phyloP scores from a whole-genome alignment of 768 basidiomycete species.

The Amanita rimosa region DNA sequence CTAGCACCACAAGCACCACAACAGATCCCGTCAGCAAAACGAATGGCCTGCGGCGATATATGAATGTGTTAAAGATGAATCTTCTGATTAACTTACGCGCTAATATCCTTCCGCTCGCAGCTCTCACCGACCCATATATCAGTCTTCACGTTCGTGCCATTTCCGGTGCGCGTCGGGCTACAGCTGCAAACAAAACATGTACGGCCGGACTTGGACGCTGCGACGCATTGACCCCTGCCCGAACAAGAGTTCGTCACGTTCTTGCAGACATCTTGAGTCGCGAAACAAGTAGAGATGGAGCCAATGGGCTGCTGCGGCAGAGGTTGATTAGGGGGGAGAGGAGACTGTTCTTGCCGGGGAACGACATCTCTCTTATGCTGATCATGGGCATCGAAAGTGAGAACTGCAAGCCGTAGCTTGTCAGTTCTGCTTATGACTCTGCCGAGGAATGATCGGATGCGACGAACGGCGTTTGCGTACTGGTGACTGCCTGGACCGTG shows the following conservation, averaged over 20 bases:
- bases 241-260: slow-evolving; percentile 60
- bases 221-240: slow-evolving; percentile 56
- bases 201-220: slow-evolving; percentile 46
- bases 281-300: slow-evolving; percentile 52
- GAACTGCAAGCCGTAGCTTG: slow-evolving; percentile 36
- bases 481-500: slow-evolving; percentile 43
- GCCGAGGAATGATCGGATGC: slow-evolving; percentile 38
- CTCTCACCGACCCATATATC: slow-evolving; percentile 64
- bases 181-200: slow-evolving; percentile 48
- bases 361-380: slow-evolving; percentile 25
- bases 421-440: slow-evolving; percentile 24
- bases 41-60: slow-evolving; percentile 42
- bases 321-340: slow-evolving; percentile 29
- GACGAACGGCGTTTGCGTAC: slow-evolving; percentile 33
- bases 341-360: slow-evolving; percentile 33
- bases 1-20: slow-evolving; percentile 50
- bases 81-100: slow-evolving; percentile 39
- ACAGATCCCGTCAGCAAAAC: slow-evolving; percentile 62
- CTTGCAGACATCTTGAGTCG: slow-evolving; percentile 39
- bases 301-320: slow-evolving; percentile 43
- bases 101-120: slow-evolving; percentile 74
- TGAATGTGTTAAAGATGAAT: slow-evolving; percentile 4
- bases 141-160: slow-evolving; percentile 39
- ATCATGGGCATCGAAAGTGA: slow-evolving; percentile 31
- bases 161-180: slow-evolving; percentile 33